Conservation (phyloP, 192 early-diverging fungal genomes). For the Phlyctochytrium bullatum region DNA sequence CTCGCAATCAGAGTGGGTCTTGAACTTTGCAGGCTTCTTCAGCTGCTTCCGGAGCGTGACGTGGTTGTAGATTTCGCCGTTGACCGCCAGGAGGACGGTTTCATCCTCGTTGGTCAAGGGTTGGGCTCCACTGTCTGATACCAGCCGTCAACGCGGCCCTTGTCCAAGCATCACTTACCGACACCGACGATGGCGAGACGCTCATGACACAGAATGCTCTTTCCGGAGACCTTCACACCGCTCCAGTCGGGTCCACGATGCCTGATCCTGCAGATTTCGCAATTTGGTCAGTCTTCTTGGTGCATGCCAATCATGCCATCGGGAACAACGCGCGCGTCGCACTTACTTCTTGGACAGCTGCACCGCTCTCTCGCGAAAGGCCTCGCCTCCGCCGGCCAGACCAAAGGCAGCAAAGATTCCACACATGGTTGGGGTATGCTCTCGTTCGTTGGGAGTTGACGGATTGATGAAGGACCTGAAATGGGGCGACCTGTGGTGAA, state of each 20-base stretch:
- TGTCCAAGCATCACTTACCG: constrained; percentile 55
- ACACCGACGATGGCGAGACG: constrained; percentile 98
- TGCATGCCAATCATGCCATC: not conserved
- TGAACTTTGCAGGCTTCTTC: constrained; percentile 72
- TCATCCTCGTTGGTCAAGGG: constrained; percentile 92
- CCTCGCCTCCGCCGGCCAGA: constrained; percentile 72
- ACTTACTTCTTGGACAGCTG: constrained; percentile 82
- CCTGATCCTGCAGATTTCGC: constrained; percentile 69
- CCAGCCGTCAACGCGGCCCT: not conserved
- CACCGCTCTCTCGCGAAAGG: constrained; percentile 80
- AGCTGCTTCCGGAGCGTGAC: constrained; percentile 72
- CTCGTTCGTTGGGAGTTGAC: too few species aligned
- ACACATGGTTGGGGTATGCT: constrained; percentile 93
- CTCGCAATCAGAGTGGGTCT: constrained; percentile 98
- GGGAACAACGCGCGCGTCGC: not conserved
- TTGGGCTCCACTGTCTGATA: constrained; percentile 86
- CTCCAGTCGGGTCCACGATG: constrained; percentile 99
- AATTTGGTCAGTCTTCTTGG: not conserved
- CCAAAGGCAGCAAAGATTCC: constrained; percentile 96
- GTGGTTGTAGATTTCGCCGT: constrained; percentile 99
- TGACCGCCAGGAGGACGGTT: constrained; percentile 83
- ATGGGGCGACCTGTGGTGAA: too few species aligned
- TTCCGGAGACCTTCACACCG: constrained; percentile 76
- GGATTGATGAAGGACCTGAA: too few species aligned
- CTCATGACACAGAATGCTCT: constrained; percentile 94